Evolutionary conservation across 2,329 filamentous ascomycete genomes (phyloP).

Genomic region (Corynespora cassiicola): DNA sequence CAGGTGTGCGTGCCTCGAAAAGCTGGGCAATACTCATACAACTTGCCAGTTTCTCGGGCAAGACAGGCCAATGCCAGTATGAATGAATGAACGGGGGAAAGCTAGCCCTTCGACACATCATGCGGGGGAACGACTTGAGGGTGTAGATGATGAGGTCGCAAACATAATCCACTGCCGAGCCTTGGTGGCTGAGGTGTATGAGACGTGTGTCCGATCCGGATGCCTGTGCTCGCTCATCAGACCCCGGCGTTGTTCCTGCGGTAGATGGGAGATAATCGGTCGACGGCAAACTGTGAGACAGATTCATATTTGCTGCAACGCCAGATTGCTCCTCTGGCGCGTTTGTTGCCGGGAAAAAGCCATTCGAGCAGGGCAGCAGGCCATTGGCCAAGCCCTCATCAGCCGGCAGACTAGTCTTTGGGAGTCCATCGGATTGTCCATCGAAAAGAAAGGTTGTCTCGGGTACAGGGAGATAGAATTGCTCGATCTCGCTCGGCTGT

Average conservation of each 20-base stretch:
- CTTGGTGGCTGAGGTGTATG: constrained; percentile 1
- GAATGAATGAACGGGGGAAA: constrained; percentile 7
- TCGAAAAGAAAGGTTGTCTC: not conserved
- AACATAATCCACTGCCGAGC: not conserved
- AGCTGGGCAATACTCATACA: constrained; percentile 5
- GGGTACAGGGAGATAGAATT: not conserved
- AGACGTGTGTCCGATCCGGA: not conserved
- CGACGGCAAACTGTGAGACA: too few species aligned
- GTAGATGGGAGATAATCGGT: not conserved
- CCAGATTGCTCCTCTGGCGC: too few species aligned
- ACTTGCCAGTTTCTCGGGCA: constrained; percentile 3
- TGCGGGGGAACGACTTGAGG: not conserved
- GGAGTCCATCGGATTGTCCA: not conserved
- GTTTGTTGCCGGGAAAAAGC: too few species aligned
- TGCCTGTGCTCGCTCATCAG: not conserved
- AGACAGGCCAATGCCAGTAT: not conserved
- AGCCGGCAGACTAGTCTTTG: not conserved
- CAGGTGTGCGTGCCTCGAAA: not conserved
- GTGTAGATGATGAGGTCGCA: constrained; percentile 1
- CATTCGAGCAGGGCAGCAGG: not conserved
- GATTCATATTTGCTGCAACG: too few species aligned
- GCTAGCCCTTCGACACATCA: not conserved
- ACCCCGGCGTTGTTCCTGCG: not conserved
- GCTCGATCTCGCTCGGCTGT: not conserved
- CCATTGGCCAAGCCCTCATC: not conserved